A percentile compares a stretch with the other conserved stretches of the same genome.
These are phyloP conservation scores for Fusarium miscanthi DNA, from an alignment of 2,329 filamentous ascomycete genomes.

Conservation along the genomic window DNA sequence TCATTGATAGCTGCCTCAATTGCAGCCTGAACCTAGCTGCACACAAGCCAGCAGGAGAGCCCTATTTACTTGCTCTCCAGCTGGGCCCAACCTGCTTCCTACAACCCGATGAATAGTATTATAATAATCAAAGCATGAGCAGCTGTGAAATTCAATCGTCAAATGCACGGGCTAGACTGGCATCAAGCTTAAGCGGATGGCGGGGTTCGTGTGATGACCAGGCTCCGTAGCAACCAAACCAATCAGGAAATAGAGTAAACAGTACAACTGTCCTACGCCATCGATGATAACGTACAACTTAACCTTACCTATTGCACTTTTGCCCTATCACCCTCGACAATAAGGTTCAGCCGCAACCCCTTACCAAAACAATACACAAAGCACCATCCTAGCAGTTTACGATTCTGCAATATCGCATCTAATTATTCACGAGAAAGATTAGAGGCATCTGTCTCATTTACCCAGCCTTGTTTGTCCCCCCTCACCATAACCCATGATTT, in stretches of 20 bases:
- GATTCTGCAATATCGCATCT: constrained; percentile 13
- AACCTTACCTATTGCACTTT: constrained; percentile 17
- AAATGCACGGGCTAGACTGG: background rate
- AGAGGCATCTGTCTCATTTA: constrained; percentile 28
- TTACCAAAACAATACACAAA: constrained; percentile 16
- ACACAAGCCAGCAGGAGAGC: no score
- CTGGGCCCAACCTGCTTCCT: no score
- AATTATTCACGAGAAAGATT: constrained; percentile 3
- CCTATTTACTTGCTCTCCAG: no score
- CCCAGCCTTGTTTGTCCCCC: constrained; percentile 28
- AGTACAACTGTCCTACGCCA: constrained; percentile 34
- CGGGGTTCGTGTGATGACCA: constrained; percentile 33
- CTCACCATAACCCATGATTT: constrained; percentile 12
- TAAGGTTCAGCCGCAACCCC: constrained; percentile 6
- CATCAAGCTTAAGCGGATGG: constrained; percentile 31
- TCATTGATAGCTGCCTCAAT: no score
- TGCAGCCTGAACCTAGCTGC: no score
- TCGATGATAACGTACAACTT: constrained; percentile 15
- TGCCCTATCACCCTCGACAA: constrained; percentile 33
- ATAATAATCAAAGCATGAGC: background rate
- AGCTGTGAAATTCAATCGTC: background rate
- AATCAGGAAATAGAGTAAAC: constrained; percentile 50
- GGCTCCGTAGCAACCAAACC: constrained; percentile 48
- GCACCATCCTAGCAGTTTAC: constrained; percentile 17
- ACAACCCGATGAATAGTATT: no score